Evolutionary conservation across 108 stramenopile species (phyloP).

Genomic region (Parietichytrium sp.): DNA sequence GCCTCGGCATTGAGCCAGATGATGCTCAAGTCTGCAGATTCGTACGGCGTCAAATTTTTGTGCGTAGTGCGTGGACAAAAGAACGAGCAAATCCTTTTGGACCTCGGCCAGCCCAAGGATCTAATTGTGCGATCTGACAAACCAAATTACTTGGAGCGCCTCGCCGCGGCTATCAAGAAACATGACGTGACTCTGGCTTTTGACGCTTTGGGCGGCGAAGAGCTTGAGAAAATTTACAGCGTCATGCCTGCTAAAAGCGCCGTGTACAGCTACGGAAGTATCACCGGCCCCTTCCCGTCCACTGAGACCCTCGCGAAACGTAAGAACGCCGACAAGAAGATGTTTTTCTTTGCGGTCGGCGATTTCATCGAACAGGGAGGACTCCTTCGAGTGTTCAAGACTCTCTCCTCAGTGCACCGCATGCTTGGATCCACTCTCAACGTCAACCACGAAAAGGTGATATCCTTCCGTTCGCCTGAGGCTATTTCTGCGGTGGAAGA

Average conservation of each 20-base stretch:
- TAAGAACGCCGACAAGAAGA: background rate
- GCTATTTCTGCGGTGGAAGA: background rate
- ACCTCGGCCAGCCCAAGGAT: constrained; percentile 58
- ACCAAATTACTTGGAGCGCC: constrained; percentile 53
- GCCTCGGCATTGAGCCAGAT: constrained; percentile 63
- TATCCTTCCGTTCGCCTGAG: background rate
- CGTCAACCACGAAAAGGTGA: background rate
- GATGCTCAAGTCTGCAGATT: constrained; percentile 53
- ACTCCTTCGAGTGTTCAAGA: background rate
- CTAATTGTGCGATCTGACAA: constrained; percentile 48
- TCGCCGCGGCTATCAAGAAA: constrained; percentile 57
- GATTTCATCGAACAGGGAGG: background rate
- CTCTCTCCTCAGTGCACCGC: background rate
- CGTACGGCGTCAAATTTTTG: constrained; percentile 53
- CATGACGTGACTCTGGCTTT: constrained; percentile 61
- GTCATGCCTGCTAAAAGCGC: constrained; percentile 53
- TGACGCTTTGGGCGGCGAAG: constrained; percentile 62
- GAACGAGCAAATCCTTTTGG: constrained; percentile 53
- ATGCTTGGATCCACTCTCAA: background rate
- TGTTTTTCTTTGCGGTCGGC: background rate
- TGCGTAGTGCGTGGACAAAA: constrained; percentile 65
- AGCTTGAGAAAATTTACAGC: constrained; percentile 56
- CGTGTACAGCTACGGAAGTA: constrained; percentile 57
- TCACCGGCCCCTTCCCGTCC: constrained; percentile 47
- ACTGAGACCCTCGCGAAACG: constrained; percentile 43